Conservation (phyloP, 495 filamentous ascomycete species). For the Podospora australis region DNA sequence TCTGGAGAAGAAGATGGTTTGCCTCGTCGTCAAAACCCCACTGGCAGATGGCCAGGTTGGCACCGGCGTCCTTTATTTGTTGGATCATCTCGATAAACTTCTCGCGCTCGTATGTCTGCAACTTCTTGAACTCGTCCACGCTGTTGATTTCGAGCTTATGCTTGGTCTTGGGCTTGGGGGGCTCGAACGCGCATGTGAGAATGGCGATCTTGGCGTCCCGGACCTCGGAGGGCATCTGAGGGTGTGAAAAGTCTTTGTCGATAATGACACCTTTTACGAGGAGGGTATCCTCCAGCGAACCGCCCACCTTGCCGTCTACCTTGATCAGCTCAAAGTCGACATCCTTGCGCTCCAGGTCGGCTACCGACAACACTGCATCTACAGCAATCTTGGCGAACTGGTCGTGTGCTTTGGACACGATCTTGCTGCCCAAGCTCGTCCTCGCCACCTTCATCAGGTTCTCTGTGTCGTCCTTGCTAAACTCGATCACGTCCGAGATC, state of each 20-base stretch:
- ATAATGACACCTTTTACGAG: conserved; percentile 97
- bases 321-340: conserved; percentile 99
- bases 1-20: conserved; percentile 93
- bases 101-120: conserved; percentile 88
- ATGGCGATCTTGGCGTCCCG: conserved; percentile 94
- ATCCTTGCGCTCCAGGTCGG: conserved; percentile 91
- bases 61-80: conserved; percentile 94
- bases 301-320: conserved; percentile 96
- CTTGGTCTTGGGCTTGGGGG: conserved; percentile 99
- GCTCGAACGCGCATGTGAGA: conserved; percentile 96
- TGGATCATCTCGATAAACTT: conserved; percentile 99
- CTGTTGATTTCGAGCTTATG: conserved; percentile 97
- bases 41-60: conserved; percentile 97
- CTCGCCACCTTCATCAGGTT: conserved; percentile 91
- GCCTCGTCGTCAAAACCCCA: conserved; percentile 99
- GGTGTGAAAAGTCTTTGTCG: conserved; percentile 99
- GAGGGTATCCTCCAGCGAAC: conserved; percentile 86
- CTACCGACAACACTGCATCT: conserved; percentile 93
- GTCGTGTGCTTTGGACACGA: conserved; percentile 97
- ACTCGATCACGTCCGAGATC: conserved; percentile 86
- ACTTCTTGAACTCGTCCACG: conserved; percentile 94
- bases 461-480: conserved; percentile 64
- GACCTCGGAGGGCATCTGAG: conserved; percentile 95
- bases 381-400: conserved; percentile 97
- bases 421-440: conserved; percentile 97